These are phyloP conservation scores for Candida peoriensis DNA, from an alignment of 805 yeast genomes.

Conservation along the genomic window DNA sequence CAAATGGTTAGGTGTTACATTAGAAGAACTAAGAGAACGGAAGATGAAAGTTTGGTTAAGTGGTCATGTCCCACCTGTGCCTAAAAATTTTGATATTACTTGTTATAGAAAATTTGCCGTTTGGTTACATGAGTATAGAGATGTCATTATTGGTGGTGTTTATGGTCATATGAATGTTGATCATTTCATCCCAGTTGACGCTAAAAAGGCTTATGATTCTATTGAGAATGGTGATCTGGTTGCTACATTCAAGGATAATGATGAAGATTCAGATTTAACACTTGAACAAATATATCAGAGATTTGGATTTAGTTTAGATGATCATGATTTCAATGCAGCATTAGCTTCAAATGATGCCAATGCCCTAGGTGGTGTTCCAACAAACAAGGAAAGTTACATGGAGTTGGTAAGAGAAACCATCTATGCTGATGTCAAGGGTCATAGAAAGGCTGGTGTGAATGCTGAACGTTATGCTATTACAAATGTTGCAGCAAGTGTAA, in stretches of 20 bases:
- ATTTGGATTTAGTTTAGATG: constrained; percentile 17
- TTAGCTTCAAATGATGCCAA: constrained; percentile 31
- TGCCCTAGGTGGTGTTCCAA: constrained; percentile 60
- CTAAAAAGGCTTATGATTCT: constrained; percentile 57
- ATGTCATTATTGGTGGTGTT: constrained; percentile 75
- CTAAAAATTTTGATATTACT: constrained; percentile 66
- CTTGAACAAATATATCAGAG: constrained; percentile 21
- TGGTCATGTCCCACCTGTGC: constrained; percentile 87
- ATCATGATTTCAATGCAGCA: constrained; percentile 23
- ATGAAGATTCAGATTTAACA: constrained; percentile 15
- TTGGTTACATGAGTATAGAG: constrained; percentile 84
- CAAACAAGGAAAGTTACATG: constrained; percentile 62
- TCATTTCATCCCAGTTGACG: constrained; percentile 75
- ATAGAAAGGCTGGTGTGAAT: constrained; percentile 28
- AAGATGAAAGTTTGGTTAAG: constrained; percentile 82
- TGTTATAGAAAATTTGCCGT: constrained; percentile 71
- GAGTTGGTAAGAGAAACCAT: constrained; percentile 45
- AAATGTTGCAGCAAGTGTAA: constrained; percentile 65
- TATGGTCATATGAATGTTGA: constrained; percentile 91
- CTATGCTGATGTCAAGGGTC: constrained; percentile 35
- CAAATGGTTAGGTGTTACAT: constrained; percentile 70
- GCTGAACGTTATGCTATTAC: constrained; percentile 65
- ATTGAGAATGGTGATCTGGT: constrained; percentile 13
- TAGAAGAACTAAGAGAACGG: constrained; percentile 67
- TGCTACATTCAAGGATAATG: constrained; percentile 22